Conservation (phyloP, 2,329 filamentous ascomycete genomes). For the Hypoxylon sp. region DNA sequence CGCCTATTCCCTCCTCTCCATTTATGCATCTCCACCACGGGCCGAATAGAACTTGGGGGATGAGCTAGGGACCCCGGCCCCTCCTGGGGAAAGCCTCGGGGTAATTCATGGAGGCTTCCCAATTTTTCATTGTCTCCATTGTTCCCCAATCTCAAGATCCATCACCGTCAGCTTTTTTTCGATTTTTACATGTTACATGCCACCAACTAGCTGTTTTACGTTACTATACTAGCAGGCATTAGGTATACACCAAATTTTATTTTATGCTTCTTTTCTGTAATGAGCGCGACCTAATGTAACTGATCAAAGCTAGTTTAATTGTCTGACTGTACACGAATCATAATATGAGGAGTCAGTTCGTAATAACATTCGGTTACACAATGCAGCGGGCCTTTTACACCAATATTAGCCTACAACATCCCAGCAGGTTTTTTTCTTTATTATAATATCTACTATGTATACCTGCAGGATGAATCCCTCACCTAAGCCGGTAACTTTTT, state of each 20-base stretch:
- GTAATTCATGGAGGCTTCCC: constrained; percentile 28
- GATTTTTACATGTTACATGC: constrained; percentile 16
- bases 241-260: background rate
- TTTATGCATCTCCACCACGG: constrained; percentile 41
- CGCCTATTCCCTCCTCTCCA: constrained; percentile 29
- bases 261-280: constrained; percentile 6
- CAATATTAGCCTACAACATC: constrained; percentile 21
- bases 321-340: constrained; percentile 25
- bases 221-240: constrained; percentile 1
- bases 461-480: constrained; percentile 15
- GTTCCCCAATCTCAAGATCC: constrained; percentile 11
- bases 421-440: constrained; percentile 8
- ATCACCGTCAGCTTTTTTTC: constrained; percentile 18
- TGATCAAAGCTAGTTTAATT: constrained; percentile 17
- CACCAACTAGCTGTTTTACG: background rate
- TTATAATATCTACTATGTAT: constrained; percentile 12
- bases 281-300: constrained; percentile 9
- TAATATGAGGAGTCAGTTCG: constrained; percentile 17
- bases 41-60: constrained; percentile 44
- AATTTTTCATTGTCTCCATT: constrained; percentile 12
- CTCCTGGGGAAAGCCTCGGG: constrained; percentile 39
- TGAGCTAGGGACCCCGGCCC: constrained; percentile 34
- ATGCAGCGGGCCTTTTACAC: constrained; percentile 20
- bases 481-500: constrained; percentile 1
- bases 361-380: constrained; percentile 30